Evolutionary conservation across 2,329 filamentous ascomycete genomes (phyloP), one percentile per base, ranked within the genome.

Genomic region (Didymella pomorum): DNA sequence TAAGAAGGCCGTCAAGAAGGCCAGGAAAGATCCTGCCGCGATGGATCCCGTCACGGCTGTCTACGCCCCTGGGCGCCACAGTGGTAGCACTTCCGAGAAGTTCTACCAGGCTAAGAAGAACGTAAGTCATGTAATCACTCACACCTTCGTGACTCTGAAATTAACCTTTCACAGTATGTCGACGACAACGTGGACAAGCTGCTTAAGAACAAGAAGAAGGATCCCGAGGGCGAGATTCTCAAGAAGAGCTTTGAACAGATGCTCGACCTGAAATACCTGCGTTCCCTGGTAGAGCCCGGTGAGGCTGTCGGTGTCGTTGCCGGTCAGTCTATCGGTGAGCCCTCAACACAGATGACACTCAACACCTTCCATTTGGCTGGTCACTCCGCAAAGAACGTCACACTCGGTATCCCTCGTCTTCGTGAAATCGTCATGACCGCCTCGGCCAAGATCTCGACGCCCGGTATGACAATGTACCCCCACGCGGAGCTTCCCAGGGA

Each of bases 311-410:
- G 95, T 66, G 96, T 99, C 63, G 92, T 99, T 58, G 96, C 96
- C 49, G 93, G 93, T 10, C 95, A 99, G 79, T 98, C 94, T 29
- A 89, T 99, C 41, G 95, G 95, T 74, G 96, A 99, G 75, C 95
- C 96, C 9, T 97, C 93, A 2, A 99, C 95, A 11, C 95, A 99
- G 78, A 99, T 99, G 96, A 99, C 96, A 8, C 82, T 99, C 54
- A 99, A 99, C 80, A 99, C 96, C 26, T 99, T 99, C 86, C 95
- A 99, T 85, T 91, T 99, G 86, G 95, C 95, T 78, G 95, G 95
- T 73, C 94, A 98, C 82, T 93, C 95, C 20, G 90, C 95, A 28
- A 98, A 97, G 84, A 99, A 99, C 85, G 96, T 99, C 74, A 99
- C 95, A 0, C 86, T 97, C 20, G 95, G 95, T 91, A 98, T 99